Evolutionary conservation across 805 yeast genomes (phyloP).

Genomic region (Cyberlindnera xylosilytica): DNA sequence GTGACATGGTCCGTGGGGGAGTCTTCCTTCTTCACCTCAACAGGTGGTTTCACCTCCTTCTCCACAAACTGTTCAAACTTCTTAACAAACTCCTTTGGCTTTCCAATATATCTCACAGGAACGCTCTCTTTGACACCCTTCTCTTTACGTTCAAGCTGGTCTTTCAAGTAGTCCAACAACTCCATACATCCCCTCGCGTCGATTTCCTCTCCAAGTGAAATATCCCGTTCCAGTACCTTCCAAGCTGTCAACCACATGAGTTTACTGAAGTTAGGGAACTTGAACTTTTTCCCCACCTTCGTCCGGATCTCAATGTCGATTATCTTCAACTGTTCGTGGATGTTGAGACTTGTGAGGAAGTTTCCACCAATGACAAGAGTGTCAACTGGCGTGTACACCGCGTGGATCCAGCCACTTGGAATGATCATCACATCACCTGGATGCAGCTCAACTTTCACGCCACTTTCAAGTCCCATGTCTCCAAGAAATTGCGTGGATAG

Average conservation of each 20-base stretch:
- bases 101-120: slow-evolving; percentile 16
- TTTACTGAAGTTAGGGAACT: slow-evolving; percentile 72
- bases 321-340: slow-evolving; percentile 55
- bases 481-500: slow-evolving; percentile 68
- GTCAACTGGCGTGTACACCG: slow-evolving; percentile 80
- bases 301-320: slow-evolving; percentile 62
- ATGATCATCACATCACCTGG: slow-evolving; percentile 76
- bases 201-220: slow-evolving; percentile 6
- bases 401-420: slow-evolving; percentile 93
- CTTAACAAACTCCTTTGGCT: slow-evolving; percentile 6
- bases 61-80: slow-evolving; percentile 8
- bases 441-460: slow-evolving; percentile 49
- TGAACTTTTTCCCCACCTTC: slow-evolving; percentile 69
- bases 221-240: slow-evolving; percentile 9
- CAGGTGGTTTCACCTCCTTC: neutral
- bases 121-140: slow-evolving; percentile 7
- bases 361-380: slow-evolving; percentile 87
- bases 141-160: slow-evolving; percentile 3
- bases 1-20: neutral
- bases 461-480: slow-evolving; percentile 42
- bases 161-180: slow-evolving; percentile 9
- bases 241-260: slow-evolving; percentile 65
- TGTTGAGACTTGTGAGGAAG: slow-evolving; percentile 63
- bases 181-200: slow-evolving; percentile 9
- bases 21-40: neutral